Percentiles rank a stretch among this genome's conserved stretches.
Conservation (phyloP, 2,329 filamentous ascomycete species). For the Aphanoascus verrucosus region DNA sequence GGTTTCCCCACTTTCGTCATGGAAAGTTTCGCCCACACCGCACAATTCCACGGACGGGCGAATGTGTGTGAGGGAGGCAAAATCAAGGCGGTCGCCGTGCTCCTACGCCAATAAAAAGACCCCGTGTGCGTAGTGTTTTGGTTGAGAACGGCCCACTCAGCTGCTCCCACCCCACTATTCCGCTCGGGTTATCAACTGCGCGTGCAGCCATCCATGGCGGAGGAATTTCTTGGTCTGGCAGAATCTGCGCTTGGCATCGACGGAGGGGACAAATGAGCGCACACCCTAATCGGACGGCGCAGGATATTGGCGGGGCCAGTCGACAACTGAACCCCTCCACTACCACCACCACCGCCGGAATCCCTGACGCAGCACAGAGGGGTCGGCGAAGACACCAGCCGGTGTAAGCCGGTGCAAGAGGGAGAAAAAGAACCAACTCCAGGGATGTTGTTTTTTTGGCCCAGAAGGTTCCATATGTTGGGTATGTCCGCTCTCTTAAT, state of each 20-base stretch:
- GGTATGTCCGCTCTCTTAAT: background rate
- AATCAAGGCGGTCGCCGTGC: background rate
- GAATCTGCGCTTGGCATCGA: background rate
- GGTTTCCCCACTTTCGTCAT: conserved; percentile 9
- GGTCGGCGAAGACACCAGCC: background rate
- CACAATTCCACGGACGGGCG: background rate
- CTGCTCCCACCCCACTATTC: conserved; percentile 12
- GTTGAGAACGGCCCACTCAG: background rate
- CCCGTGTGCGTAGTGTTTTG: background rate
- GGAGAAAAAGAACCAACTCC: background rate
- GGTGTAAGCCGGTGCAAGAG: conserved; percentile 5
- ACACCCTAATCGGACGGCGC: conserved; percentile 1
- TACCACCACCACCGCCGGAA: background rate
- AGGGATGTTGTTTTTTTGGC: conserved; percentile 1
- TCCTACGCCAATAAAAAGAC: conserved; percentile 6
- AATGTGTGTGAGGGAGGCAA: too few relatives aligned
- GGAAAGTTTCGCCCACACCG: conserved; percentile 3
- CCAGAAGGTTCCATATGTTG: conserved; percentile 8
- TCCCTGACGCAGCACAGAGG: background rate
- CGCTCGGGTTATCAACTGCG: conserved; percentile 3
- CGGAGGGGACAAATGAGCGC: conserved; percentile 6
- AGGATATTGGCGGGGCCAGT: conserved; percentile 6
- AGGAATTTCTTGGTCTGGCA: conserved; percentile 10
- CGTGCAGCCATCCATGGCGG: conserved; percentile 5
- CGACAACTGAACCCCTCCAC: conserved; percentile 6